A percentile compares a stretch with the other conserved stretches of the same genome.
phyloP scores from a whole-genome alignment of 2,329 filamentous ascomycete genomes.

The Aureobasidium mangrovei region DNA sequence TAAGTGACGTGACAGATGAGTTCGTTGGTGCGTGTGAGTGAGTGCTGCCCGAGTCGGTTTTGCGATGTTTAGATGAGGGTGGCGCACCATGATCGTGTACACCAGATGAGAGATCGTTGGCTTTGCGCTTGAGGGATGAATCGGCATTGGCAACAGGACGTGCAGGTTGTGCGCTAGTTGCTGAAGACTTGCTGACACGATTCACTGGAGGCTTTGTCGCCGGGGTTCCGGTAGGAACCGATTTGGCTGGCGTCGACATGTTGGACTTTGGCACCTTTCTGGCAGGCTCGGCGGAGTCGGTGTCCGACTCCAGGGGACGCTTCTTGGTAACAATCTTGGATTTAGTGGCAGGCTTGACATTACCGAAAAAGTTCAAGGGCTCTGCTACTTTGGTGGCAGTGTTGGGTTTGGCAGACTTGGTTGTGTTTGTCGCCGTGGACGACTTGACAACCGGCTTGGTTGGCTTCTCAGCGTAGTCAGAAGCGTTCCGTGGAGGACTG shows the following conservation, averaged over 20 bases:
- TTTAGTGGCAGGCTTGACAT: slow-evolving; percentile 1
- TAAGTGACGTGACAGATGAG: slow-evolving; percentile 20
- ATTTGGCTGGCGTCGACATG: slow-evolving; percentile 22
- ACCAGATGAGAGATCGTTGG: slow-evolving; percentile 28
- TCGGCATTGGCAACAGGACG: slow-evolving; percentile 27
- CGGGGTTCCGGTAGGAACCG: background rate
- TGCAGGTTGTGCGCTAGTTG: slow-evolving; percentile 17
- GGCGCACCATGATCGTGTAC: slow-evolving; percentile 19
- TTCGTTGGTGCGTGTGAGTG: slow-evolving; percentile 21
- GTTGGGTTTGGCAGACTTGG: slow-evolving; percentile 1
- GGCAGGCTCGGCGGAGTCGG: slow-evolving; percentile 1
- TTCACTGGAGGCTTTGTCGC: background rate
- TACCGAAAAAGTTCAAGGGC: slow-evolving; percentile 9
- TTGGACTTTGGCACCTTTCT: slow-evolving; percentile 24
- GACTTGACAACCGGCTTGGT: slow-evolving; percentile 15
- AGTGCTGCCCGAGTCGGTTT: slow-evolving; percentile 26
- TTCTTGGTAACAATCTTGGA: slow-evolving; percentile 7
- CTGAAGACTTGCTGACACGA: slow-evolving; percentile 17
- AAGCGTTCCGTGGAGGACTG: slow-evolving; percentile 53
- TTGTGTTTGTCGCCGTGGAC: background rate
- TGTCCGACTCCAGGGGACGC: slow-evolving; percentile 9
- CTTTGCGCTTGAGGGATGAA: slow-evolving; percentile 37
- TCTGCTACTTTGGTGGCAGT: background rate
- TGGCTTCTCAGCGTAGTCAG: slow-evolving; percentile 40
- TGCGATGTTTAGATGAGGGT: slow-evolving; percentile 25